Evolutionary conservation across 1,284 basidiomycete genomes (phyloP), one percentile per base, ranked within the genome.

Genomic region (Irpex sp.): DNA sequence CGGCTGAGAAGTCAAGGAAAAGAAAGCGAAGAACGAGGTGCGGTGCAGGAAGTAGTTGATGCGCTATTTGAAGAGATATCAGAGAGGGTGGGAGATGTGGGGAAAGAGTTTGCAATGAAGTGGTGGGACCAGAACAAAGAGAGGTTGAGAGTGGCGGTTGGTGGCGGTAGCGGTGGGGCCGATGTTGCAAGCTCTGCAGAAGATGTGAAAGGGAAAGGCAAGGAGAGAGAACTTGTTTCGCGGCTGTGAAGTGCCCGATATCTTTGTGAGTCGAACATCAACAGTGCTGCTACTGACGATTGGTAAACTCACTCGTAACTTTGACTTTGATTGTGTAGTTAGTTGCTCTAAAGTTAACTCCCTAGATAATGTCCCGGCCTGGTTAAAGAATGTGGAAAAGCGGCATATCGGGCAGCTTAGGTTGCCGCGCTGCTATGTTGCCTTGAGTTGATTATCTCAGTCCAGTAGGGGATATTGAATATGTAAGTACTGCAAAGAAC

Each of bases 91-190:
- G 87, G 87, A 6, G 87, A 90, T 70, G 73, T 74, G 58, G 87
- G 88, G 75, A 89, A 86, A 71, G 83, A 84, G 68, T 77, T 77
- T 63, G 81, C 74, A 39, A 78, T 90, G 71, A 72, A 71, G 42
- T 91, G 88, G 89, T 91, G 89, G 89, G 80, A 82, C 69, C 74
- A 78, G 28, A 65, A 73, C 51, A 67, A 72, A 8, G 61, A 62
- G 12, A 63, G 63, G n/a, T 68, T 74, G 28, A 58, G 18, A 3
- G 63, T 59, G 1, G 33, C 16, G 1, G 42, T 33, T 39, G n/a
- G n/a, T 19, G 53, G 37, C 18, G 51, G 47, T 35, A 28, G n/a
- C 9, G 48, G 12, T 42, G 58, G 8, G 14, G 45, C 33, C 18
- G 51, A 59, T 1, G 21, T 14, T 1, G 16, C n/a, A 6, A 14